These are phyloP conservation scores for Aquilaria agallochum DNA, from an alignment of 441 rosid species.

Conservation along the genomic window DNA sequence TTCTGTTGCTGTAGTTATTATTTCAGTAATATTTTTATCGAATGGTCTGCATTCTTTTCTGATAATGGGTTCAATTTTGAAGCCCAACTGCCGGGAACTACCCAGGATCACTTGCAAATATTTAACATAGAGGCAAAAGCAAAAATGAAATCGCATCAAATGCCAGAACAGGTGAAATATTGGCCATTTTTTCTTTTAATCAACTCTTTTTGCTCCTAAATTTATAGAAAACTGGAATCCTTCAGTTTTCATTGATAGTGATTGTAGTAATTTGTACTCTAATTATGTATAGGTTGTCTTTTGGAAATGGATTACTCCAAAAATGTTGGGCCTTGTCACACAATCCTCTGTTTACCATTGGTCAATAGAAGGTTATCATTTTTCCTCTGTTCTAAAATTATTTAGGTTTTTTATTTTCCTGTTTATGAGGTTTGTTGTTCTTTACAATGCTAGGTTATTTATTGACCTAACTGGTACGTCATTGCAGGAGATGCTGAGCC, in stretches of 20 bases:
- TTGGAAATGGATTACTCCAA: slow-evolving; percentile 98
- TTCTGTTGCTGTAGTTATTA: no score
- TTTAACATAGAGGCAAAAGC: slow-evolving; percentile 97
- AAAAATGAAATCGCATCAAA: slow-evolving; percentile 95
- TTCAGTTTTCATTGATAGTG: background rate
- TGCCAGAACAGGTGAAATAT: slow-evolving; percentile 91
- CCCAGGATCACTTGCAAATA: slow-evolving; percentile 99
- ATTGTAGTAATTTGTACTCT: slow-evolving; percentile 4
- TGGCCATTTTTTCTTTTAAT: no score
- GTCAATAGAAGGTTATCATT: slow-evolving; percentile 86
- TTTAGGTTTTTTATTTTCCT: background rate
- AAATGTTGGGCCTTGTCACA: slow-evolving; percentile 95
- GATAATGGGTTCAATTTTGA: slow-evolving; percentile 21
- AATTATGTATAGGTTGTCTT: slow-evolving; percentile 67
- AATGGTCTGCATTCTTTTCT: background rate
- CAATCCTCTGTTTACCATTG: slow-evolving; percentile 95
- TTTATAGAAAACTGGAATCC: no score
- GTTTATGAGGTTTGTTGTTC: background rate
- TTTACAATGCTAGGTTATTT: background rate
- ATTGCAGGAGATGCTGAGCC: slow-evolving; percentile 94
- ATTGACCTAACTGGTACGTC: slow-evolving; percentile 5
- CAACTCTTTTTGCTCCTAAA: no score
- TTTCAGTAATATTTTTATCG: no score
- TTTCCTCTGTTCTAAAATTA: background rate
- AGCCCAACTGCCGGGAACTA: slow-evolving; percentile 99